phyloP scores from a whole-genome alignment of 108 stramenopile species.

The Fistulifera pelliculosa region DNA sequence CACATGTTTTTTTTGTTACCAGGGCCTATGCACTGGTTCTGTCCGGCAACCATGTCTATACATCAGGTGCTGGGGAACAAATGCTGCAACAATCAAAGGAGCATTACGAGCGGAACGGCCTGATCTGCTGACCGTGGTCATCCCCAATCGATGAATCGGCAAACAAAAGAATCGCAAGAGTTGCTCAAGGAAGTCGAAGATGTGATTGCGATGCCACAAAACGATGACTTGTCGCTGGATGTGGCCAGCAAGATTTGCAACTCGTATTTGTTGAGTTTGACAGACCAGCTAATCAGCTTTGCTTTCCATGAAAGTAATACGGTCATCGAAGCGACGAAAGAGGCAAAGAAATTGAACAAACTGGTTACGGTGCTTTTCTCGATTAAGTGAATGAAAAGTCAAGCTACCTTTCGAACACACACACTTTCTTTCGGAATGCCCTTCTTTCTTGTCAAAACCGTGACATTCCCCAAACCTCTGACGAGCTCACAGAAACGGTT shows the following conservation, averaged over 20 bases:
- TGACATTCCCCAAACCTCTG: too few relatives aligned
- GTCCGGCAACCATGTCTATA: conserved; percentile 89
- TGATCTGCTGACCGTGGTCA: conserved; percentile 83
- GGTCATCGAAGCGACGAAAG: conserved; percentile 80
- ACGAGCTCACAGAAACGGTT: too few relatives aligned
- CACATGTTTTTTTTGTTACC: conserved; percentile 2
- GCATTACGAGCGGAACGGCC: conserved; percentile 82
- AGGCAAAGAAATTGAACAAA: conserved; percentile 84
- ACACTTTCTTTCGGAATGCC: too few relatives aligned
- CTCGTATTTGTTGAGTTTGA: conserved; percentile 76
- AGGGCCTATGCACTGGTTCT: conserved; percentile 88
- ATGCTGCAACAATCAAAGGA: conserved; percentile 82
- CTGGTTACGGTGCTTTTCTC: conserved; percentile 83
- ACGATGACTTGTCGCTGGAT: conserved; percentile 77
- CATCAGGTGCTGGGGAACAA: conserved; percentile 88
- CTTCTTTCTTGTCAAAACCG: too few relatives aligned
- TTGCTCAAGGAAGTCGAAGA: conserved; percentile 72
- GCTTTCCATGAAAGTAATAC: conserved; percentile 89
- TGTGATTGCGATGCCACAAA: conserved; percentile 77
- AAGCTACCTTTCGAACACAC: neutral
- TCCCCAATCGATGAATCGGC: conserved; percentile 85
- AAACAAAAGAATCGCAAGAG: conserved; percentile 77
- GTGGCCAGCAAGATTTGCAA: conserved; percentile 87
- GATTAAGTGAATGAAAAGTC: too few relatives aligned
- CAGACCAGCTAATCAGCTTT: conserved; percentile 89